Conservation (phyloP, 257 asterid genomes). For the Nyctanthes arbortristis region DNA sequence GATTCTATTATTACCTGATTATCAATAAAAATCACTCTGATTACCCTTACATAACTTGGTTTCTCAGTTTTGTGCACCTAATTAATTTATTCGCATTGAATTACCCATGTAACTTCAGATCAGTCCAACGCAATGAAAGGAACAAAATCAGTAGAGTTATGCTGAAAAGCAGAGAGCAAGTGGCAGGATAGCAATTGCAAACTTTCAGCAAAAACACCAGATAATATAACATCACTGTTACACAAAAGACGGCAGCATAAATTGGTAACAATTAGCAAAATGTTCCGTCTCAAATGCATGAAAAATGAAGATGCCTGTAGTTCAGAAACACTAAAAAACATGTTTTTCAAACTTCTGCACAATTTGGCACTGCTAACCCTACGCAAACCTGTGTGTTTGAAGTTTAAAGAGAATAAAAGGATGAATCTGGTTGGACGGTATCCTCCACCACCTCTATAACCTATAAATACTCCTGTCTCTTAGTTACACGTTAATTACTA, state of each 20-base stretch:
- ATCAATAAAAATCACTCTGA: too few relatives aligned
- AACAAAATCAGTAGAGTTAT: too few relatives aligned
- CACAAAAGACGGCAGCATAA: not conserved
- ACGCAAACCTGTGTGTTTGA: conserved; percentile 18
- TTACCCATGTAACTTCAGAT: too few relatives aligned
- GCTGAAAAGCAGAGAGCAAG: too few relatives aligned
- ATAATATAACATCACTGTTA: too few relatives aligned
- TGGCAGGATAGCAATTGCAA: too few relatives aligned
- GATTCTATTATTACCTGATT: too few relatives aligned
- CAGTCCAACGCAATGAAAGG: too few relatives aligned
- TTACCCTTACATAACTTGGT: too few relatives aligned
- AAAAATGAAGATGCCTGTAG: conserved; percentile 22
- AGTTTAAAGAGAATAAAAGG: not conserved
- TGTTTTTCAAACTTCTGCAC: conserved; percentile 24
- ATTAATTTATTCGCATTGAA: too few relatives aligned
- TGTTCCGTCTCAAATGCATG: not conserved
- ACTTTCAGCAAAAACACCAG: too few relatives aligned
- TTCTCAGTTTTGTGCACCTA: too few relatives aligned
- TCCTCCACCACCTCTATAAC: conserved; percentile 19
- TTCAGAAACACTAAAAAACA: conserved; percentile 14
- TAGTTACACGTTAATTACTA: not conserved
- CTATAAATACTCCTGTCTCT: not conserved
- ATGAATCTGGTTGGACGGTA: conserved; percentile 15
- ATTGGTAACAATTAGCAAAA: not conserved
- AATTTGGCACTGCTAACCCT: conserved; percentile 29